Evolutionary conservation across 768 basidiomycete genomes (phyloP), one percentile per base, ranked within the genome.

Genomic region (Boletus rubropictus): DNA sequence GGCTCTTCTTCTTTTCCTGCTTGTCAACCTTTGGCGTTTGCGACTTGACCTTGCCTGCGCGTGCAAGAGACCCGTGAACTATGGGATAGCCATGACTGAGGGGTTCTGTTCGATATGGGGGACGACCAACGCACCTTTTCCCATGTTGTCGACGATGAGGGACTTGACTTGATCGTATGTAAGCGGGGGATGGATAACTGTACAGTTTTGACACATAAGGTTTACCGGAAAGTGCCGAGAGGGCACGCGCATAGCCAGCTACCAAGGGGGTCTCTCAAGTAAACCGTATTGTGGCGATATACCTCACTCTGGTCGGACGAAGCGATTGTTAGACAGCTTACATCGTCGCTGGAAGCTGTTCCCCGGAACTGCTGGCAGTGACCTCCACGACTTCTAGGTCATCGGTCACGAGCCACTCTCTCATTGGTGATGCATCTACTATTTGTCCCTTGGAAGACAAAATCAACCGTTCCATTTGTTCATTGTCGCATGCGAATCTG

Each of bases 21-120:
- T 86, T 83, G 65, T 96, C 95, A 66, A 96, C 95, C 76, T 97
- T 97, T 64, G 94, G 94, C 64, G 86, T 89, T 75, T 94, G 91
- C 60, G 89, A 90, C 77, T 92, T 96, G 79, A 97, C 95, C 82
- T 98, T 97, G 71, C 94, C 94, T 69, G 93, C 93, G 79, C 93
- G 93, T 75, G 93, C 93, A 76, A 95, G 92, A 69, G 93, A 97
- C 71, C 93, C 93, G 87, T 97, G 93, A 76, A 95, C 93, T 92
- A 24, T 34, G 14, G 1, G 0, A 7, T 1, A 0, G 12, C 2
- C n/a, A 42, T 24, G 22, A 27, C 4, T 39, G n/a, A 43, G 36
- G 32, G 37, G 14, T 21, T n/a, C 25, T n/a, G 28, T 40, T 37
- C 42, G 49, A 47, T 34, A 44, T 25, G 22, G 39, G 28, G 15